Evolutionary conservation across 805 yeast genomes (phyloP), one percentile per base, ranked within the genome.

Genomic region (Ogataea zsoltii): DNA sequence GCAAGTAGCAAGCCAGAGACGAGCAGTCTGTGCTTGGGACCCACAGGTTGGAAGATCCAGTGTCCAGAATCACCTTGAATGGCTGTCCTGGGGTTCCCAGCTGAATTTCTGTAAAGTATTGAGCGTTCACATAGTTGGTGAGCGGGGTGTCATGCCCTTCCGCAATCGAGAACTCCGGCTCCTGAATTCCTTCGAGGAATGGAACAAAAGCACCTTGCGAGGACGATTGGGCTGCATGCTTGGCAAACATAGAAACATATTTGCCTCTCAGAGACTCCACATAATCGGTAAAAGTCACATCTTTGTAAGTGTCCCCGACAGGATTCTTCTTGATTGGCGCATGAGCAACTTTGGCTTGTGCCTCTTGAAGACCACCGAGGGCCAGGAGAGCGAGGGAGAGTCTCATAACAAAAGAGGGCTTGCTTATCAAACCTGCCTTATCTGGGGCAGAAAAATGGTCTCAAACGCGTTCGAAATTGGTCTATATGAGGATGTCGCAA

Each of bases 41-140:
- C 99, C 99, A 94, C 72, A 94, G 76, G 70, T 94, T 94, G 36
- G 97, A 87, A 36, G 96, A 88, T 33, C 99, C 99, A 19, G 99
- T 92, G 69, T 94, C 99, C 61, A 94, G 76, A 52, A 94, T 82
- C 41, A 94, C 98, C 76, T 92, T 92, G 71, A 94, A 94, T 14
- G 79, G 66, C 74, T 94, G 99, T 40, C 87, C 88, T 9, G 99
- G 99, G 33, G 96, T 86, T 57, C 99, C 99, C 48, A 94, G 62
- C 46, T 82, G 74, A 58, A 94, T 87, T 63, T 92, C 97, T 35
- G 99, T 85, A 67, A 77, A 94, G 71, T 94, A 92, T 72, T 94
- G 99, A 34, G 98, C 98, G 66, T 94, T 94, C 71, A 88, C 70
- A 69, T 92, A 94, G 74, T 94, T 91, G 54, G 94, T 84, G 66